Base-by-base conservation (phyloP, 2,329 filamentous ascomycete genomes). In the Pezizomycotina sp. region DNA sequence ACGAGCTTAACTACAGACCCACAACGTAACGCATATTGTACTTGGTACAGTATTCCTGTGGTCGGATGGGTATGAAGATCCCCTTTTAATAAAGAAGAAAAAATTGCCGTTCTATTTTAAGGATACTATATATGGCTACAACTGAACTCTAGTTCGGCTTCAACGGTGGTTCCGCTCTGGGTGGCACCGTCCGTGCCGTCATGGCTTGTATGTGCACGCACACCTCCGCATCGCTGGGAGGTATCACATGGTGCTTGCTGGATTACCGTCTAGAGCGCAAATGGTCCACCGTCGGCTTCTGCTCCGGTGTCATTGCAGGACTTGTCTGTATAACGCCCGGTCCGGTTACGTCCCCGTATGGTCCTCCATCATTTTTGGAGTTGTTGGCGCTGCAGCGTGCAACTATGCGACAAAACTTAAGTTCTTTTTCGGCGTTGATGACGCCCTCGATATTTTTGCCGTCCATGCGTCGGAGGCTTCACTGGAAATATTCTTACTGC, bases 321-420 rank as follows among this genome's bases (percentile, higher is more conserved):
- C 66, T 92, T 13, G 82, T 92, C 4, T 75, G 76, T 40, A 91
- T 92, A 47, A 92, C 83, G 6, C 83, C 83, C 5, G 83, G 77
- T 89, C 81, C 38, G 83, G 49, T 22, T 52, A 40, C 27, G 81
- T 92, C 9, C 80, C 82, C 6, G 69, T 77, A 1, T 92, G 82
- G 82, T 68, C 82, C 3, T 77, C 82, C 2, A 71, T 91, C 18
- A 61, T 86, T 36, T 89, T 77, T 50, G 82, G 82, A 46, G 62
- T 81, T 14, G 63, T 79, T 10, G 82, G 80, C 31, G 81, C 79
- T 22, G 63, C 68, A 25, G 72, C 77, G 35, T 82, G 80, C 64
- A 91, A 92, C 59, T 91, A 89, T 54, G 82, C 77, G 20, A 92
- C 82, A 12, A 89, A 92, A 62, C 66, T 92, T 52, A 92, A 92